These are phyloP conservation scores for Carallia brachiata DNA, from an alignment of 345 rosid species.

Conservation along the genomic window DNA sequence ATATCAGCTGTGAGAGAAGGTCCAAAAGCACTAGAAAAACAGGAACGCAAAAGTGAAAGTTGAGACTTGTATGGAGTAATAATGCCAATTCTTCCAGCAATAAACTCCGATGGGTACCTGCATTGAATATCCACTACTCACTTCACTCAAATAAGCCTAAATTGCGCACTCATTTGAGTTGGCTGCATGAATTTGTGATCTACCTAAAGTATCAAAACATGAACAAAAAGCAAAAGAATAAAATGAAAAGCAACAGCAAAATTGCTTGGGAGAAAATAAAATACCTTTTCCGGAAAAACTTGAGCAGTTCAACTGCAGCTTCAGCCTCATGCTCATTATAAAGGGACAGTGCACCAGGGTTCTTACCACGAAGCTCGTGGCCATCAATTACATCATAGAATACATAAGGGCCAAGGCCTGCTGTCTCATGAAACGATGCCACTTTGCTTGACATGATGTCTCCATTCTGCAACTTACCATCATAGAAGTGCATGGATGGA, in stretches of 20 bases:
- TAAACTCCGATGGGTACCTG: constrained; percentile 82
- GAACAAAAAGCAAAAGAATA: not conserved
- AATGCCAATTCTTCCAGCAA: constrained; percentile 74
- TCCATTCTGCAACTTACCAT: constrained; percentile 79
- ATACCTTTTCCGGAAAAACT: constrained; percentile 68
- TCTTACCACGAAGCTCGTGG: constrained; percentile 66
- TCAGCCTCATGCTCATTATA: constrained; percentile 86
- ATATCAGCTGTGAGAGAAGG: constrained; percentile 66
- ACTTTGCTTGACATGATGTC: constrained; percentile 58
- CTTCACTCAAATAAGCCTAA: not conserved
- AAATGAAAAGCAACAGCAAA: not conserved
- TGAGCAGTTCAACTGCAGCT: constrained; percentile 79
- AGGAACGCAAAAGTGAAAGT: constrained; percentile 74
- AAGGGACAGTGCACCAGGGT: constrained; percentile 69
- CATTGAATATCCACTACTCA: constrained; percentile 6
- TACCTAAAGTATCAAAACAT: not conserved
- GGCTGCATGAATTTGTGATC: not conserved
- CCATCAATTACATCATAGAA: constrained; percentile 84
- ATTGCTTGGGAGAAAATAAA: constrained; percentile 1
- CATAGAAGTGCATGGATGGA: constrained; percentile 90
- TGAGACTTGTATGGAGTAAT: constrained; percentile 90
- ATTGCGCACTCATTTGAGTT: not conserved
- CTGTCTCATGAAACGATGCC: constrained; percentile 67
- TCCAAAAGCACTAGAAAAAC: constrained; percentile 70
- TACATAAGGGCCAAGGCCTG: constrained; percentile 74